Base-by-base conservation (phyloP, 2,329 filamentous ascomycete genomes). In the Myriosclerotinia curreyana region DNA sequence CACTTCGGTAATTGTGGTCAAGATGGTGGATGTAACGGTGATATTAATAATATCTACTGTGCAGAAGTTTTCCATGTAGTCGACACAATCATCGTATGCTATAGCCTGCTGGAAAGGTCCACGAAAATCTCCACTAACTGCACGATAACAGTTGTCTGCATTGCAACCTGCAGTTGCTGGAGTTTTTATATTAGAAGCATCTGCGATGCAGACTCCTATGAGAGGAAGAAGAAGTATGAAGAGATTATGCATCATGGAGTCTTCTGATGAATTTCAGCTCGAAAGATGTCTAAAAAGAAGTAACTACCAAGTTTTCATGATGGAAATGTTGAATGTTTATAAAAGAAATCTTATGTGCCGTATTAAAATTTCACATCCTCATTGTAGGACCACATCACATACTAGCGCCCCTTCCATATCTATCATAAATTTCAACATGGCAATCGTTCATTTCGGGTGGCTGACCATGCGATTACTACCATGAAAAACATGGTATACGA, bases 81-180 rank as follows among this genome's bases (percentile, higher is more conserved):
- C 5, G 5, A 63, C 14, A 31, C 61, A 63, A 49, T 59, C 61
- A 42, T 59, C 25, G 42, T 63, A 63, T 22, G 61, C 61, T 28
- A 56, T 49, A n/a, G 20, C 44, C 42, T 63, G 34, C 31, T 63
- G 61, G 7, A 48, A 42, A 28, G 61, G 44, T 4, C 61, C 61
- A 58, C 61, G 61, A 44, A 60, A 60, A 22, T 54, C 62, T 12
- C 62, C 62, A 46, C 46, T 53, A 28, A 64, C 49, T 48, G 62
- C 62, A 38, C 62, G 62, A 53, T 60, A 60, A 40, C 62, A 64
- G 25, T 64, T 64, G 28, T 64, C 62, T 46, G 46, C 49, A 48
- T 61, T 42, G 40, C 62, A 64, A n/a, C 46, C n/a, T 46, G 49
- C 25, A 6, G n/a, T 38, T 38, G 17, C 11, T 11, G 25, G n/a